Base-by-base conservation (phyloP, 1,139 yeast species). In the Yamadazyma triangularis region DNA sequence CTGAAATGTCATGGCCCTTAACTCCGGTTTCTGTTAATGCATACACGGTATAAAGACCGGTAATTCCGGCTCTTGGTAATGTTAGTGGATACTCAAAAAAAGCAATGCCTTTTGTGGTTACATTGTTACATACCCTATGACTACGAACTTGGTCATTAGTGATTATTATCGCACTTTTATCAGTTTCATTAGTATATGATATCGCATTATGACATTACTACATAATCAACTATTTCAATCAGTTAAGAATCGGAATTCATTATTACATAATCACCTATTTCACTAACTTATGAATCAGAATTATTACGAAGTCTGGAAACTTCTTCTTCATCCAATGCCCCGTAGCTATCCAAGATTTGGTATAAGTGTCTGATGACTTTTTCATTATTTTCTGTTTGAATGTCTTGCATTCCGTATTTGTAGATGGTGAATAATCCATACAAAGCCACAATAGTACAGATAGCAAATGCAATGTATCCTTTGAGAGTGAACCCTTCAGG, bases 401-500 rank as follows among this genome's bases (percentile, higher is more conserved):
- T 66, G 50, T 86, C 96, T 45, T 80, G 73, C 65, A 85, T 65
- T 51, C 97, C 97, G 58, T 88, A 91, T 58, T 79, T 60, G 38
- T 81, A 73, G 51, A 91, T 84, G 39, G 84, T 73, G 34, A 64
- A 68, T 59, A 89, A 66, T 51, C 97, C 98, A 18, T 83, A 61
- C 34, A 86, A 51, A 41, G 95, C 97, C 34, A 89, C 68, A 39
- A 88, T 49, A 53, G 83, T 70, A 18, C 96, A 87, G 58, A 88
- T 75, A 18, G 77, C 80, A 53, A 91, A 64, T 9, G 97, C 97
- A 36, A 89, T 81, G 49, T 83, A 80, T 56, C 97, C 98, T 48
- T 82, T 79, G 27, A 82, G 73, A 26, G 97, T 89, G 72, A 91
- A 89, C 4, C 96, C 96, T 24, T 67, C 52, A 24, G 97, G 97